Conservation (phyloP, 2,329 filamentous ascomycete species). For the Aspergillus glaucus region DNA sequence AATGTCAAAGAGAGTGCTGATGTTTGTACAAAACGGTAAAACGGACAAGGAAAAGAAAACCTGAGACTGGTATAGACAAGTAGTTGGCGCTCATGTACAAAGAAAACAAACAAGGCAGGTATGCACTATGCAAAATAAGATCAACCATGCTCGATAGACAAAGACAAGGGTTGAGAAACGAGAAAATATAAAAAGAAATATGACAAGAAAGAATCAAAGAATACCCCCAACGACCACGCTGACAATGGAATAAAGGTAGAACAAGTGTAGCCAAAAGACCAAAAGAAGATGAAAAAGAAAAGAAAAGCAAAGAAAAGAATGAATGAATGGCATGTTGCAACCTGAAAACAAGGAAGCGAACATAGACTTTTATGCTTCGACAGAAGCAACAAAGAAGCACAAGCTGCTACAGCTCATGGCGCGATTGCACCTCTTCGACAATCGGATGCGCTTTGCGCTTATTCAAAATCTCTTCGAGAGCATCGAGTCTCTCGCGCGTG, state of each 20-base stretch:
- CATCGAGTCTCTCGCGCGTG: conserved; percentile 75
- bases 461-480: conserved; percentile 67
- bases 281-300: conserved; percentile 3
- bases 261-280: neutral
- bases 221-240: conserved; percentile 1
- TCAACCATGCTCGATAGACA: neutral
- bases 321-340: conserved; percentile 1
- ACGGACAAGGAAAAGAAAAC: neutral
- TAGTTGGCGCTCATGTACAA: conserved; percentile 12
- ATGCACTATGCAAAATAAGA: neutral
- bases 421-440: conserved; percentile 12
- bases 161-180: neutral
- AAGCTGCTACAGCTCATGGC: conserved; percentile 17
- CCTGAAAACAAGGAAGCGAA: neutral
- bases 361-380: neutral
- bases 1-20: neutral
- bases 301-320: neutral
- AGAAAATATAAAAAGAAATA: conserved; percentile 6
- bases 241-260: neutral
- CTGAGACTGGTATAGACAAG: conserved; percentile 4
- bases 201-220: neutral
- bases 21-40: neutral
- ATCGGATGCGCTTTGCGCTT: conserved; percentile 42
- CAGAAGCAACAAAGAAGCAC: neutral
- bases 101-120: neutral